A percentile compares a stretch with the other conserved stretches of the same genome.
These are phyloP conservation scores for Epichloe uncinata DNA, from an alignment of 2,329 filamentous ascomycete species.

Conservation along the genomic window DNA sequence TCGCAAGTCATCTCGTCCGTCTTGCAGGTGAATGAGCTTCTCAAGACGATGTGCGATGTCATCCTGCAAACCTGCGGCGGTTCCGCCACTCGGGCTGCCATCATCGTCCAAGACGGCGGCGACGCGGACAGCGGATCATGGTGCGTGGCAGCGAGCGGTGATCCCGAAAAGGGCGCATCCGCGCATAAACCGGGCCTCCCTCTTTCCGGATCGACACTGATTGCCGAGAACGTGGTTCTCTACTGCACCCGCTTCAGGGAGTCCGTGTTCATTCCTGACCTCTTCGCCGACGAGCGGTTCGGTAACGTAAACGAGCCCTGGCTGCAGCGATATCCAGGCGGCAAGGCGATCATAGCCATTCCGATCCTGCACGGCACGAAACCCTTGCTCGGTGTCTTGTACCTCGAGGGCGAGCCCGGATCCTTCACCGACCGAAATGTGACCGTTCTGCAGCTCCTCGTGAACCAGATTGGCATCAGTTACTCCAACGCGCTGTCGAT, in stretches of 20 bases:
- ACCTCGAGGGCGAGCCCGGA: constrained; percentile 60
- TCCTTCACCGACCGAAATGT: constrained; percentile 65
- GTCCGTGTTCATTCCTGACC: constrained; percentile 58
- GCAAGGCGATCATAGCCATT: constrained; percentile 66
- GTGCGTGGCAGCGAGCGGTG: constrained; percentile 62
- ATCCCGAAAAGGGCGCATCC: constrained; percentile 54
- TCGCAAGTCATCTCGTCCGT: constrained; percentile 72
- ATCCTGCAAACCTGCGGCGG: constrained; percentile 65
- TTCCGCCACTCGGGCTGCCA: constrained; percentile 56
- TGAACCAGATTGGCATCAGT: constrained; percentile 65
- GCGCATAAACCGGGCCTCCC: constrained; percentile 54
- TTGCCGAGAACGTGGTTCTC: constrained; percentile 64
- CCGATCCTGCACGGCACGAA: constrained; percentile 63
- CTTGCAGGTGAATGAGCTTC: constrained; percentile 58
- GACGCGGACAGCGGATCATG: constrained; percentile 39
- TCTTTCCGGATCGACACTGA: constrained; percentile 49
- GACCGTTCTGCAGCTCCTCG: constrained; percentile 53
- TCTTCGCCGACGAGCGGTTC: constrained; percentile 64
- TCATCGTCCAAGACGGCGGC: constrained; percentile 58
- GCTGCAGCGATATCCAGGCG: constrained; percentile 52
- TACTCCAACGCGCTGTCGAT: constrained; percentile 55
- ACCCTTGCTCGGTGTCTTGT: constrained; percentile 58
- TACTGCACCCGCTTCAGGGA: constrained; percentile 69
- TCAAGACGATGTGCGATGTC: constrained; percentile 72
- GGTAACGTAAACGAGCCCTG: constrained; percentile 60